Base-by-base conservation (phyloP, 257 asterid species). In the Ballota nigra region DNA sequence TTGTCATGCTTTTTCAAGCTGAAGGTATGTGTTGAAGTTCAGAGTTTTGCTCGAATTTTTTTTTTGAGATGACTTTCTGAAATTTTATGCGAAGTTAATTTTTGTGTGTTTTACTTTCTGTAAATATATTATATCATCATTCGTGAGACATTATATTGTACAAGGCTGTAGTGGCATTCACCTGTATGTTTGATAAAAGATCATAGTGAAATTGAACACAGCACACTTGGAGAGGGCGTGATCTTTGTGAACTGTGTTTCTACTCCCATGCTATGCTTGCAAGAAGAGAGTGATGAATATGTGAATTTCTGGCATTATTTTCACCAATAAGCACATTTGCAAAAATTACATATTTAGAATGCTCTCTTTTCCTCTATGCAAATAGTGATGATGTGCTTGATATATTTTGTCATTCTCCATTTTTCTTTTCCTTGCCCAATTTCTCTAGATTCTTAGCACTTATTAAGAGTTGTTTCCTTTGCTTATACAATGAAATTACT, bases 1-100 rank as follows among this genome's bases (percentile, higher is more conserved):
- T 62, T 92, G 62, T 88, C 98, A 29, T 87, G 86, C 82, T 89
- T 89, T 87, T 88, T 95, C 89, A 88, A 86, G 82, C 88, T 95
- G 59, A 92, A 92, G 99, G 99, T 95, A 78, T 75, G 94, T 79
- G 18, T 28, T 41, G 16, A 57, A 72, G 49, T 43, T 68, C 56
- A 28, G 59, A 74, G 41, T 29, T 68, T 56, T 36, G 53, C 43
- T 64, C 58, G 33, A 56, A n/a, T n/a, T 64, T 66, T 31, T 41
- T 36, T 71, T 72, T 4, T 41, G 49, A 56, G 36, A 29, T 23
- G 59, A 60, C 22, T 59, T 49, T 13, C 62, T 49, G 16, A 24
- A 43, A 58, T 49, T 10, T 70, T 63, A 31, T 43, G 63, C 11
- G 19, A 43, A 77, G 70, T 68, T 71, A 57, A 26, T 43, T 36